phyloP scores from a whole-genome alignment of 768 basidiomycete species.

The Termitomyces sp. region DNA sequence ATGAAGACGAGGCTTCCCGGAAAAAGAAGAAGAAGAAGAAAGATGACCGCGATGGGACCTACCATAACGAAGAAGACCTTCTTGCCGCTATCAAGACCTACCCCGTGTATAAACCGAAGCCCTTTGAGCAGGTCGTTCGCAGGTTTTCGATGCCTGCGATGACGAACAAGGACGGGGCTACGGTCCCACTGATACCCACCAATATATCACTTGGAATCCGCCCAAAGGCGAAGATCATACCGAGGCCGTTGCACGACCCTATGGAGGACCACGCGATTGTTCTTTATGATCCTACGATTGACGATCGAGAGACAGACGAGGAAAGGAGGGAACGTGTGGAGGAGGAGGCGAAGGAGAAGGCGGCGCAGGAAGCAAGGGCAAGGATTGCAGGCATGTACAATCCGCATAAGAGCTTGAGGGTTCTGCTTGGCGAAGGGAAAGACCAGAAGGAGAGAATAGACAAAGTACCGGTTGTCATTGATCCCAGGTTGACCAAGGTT shows the following conservation, averaged over 20 bases:
- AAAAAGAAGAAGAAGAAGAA: conserved; percentile 72
- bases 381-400: conserved; percentile 75
- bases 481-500: conserved; percentile 80
- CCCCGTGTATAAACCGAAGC: conserved; percentile 79
- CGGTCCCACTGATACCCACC: conserved; percentile 49
- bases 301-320: conserved; percentile 87
- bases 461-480: conserved; percentile 97
- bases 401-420: conserved; percentile 88
- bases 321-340: conserved; percentile 70
- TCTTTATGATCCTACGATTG: conserved; percentile 92
- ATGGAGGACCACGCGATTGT: conserved; percentile 99
- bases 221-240: conserved; percentile 72
- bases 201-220: conserved; percentile 82
- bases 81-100: conserved; percentile 59
- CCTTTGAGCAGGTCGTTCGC: conserved; percentile 54
- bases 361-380: conserved; percentile 56
- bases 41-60: conserved; percentile 42
- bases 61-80: conserved; percentile 59
- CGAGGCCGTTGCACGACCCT: conserved; percentile 92
- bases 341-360: conserved; percentile 62
- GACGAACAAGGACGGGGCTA: conserved; percentile 62
- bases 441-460: conserved; percentile 56
- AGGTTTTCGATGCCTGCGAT: conserved; percentile 84
- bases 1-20: conserved; percentile 44
- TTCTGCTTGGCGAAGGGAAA: conserved; percentile 66